Percentiles rank a stretch among this genome's conserved stretches.
These are phyloP conservation scores for Helicocarpus griseus DNA, from an alignment of 2,329 filamentous ascomycete genomes.

Conservation along the genomic window DNA sequence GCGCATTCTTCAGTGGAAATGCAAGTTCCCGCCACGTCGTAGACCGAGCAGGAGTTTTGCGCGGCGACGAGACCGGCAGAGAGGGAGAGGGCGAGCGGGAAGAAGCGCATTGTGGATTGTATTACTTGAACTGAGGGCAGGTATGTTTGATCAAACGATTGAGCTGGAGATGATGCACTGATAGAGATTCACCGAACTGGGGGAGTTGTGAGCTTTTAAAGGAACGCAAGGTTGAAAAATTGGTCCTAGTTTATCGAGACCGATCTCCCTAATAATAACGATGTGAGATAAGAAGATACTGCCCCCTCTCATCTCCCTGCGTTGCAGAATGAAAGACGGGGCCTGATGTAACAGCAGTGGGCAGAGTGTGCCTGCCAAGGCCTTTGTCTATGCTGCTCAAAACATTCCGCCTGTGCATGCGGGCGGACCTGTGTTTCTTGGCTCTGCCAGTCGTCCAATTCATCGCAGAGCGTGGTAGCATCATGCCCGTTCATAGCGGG, in stretches of 20 bases:
- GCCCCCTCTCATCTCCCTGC: not conserved
- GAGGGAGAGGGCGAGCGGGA: not conserved
- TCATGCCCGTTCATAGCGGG: not conserved
- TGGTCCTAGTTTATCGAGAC: too few relatives aligned
- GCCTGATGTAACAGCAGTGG: not conserved
- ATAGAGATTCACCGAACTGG: too few relatives aligned
- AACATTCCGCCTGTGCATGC: not conserved
- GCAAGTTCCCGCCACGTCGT: constrained; percentile 26
- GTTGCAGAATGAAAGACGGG: not conserved
- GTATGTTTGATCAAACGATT: too few relatives aligned
- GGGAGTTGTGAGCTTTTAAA: too few relatives aligned
- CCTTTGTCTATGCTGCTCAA: not conserved
- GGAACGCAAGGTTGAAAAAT: too few relatives aligned
- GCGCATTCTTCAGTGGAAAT: constrained; percentile 29
- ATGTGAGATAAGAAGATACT: too few relatives aligned
- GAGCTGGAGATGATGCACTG: too few relatives aligned
- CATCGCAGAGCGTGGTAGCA: not conserved
- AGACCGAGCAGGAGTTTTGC: constrained; percentile 4
- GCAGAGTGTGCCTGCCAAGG: not conserved
- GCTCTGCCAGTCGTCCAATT: not conserved
- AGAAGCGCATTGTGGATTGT: constrained; percentile 1
- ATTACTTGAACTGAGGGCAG: too few relatives aligned
- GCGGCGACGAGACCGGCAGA: constrained; percentile 2
- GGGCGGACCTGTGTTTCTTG: not conserved
- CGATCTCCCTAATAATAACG: too few relatives aligned